A percentile compares a stretch with the other conserved stretches of the same genome.
Conservation (phyloP, 176 grass and related monocot genomes). For the Zoysia pacifica region DNA sequence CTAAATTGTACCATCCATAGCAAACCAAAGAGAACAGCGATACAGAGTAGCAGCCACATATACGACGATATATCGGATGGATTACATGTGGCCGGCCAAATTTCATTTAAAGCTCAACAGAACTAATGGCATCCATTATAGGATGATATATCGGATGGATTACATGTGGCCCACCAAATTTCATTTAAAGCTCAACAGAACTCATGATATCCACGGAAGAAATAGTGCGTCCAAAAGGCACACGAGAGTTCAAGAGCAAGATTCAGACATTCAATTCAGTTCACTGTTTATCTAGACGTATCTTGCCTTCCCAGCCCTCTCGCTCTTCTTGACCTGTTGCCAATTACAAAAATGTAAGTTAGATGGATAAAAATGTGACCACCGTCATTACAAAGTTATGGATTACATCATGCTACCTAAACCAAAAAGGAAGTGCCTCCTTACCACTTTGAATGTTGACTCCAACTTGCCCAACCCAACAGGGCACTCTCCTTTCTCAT, state of each 20-base stretch:
- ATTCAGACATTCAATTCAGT: slow-evolving; percentile 26
- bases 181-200: slow-evolving; percentile 21
- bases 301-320: slow-evolving; percentile 38
- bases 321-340: slow-evolving; percentile 49
- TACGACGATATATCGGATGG: background rate
- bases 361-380: background rate
- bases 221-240: background rate
- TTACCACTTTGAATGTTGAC: slow-evolving; percentile 88
- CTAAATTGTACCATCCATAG: background rate
- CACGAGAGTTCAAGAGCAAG: slow-evolving; percentile 3
- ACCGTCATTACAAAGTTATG: background rate
- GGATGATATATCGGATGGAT: background rate
- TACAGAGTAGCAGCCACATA: background rate
- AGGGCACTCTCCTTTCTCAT: slow-evolving; percentile 83
- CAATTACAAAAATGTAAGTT: slow-evolving; percentile 8
- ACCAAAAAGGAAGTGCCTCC: background rate
- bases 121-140: slow-evolving; percentile 19
- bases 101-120: slow-evolving; percentile 16
- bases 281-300: slow-evolving; percentile 39
- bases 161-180: background rate
- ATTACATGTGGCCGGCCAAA: background rate
- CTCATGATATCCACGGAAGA: slow-evolving; percentile 19
- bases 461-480: slow-evolving; percentile 71
- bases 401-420: background rate
- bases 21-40: background rate